Base-by-base conservation (phyloP, 257 asterid genomes). In the Solanum pimpinellifolium region DNA sequence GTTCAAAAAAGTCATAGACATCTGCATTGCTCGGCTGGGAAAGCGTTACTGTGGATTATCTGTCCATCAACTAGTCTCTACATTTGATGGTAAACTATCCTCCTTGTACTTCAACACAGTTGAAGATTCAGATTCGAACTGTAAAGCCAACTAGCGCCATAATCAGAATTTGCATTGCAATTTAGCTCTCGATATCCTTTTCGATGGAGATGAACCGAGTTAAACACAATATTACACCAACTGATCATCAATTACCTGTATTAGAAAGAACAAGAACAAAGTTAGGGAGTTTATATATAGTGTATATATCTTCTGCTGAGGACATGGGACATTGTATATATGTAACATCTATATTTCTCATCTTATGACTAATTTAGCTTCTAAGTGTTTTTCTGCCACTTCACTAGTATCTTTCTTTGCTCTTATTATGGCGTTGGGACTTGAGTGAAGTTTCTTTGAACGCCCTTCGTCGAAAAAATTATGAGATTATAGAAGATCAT, bases 1-100 rank as follows among this genome's bases (percentile, higher is more conserved):
- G 99, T 96, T 96, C 93, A 93, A 91, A 92, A 94, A 96, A 88
- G 91, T 96, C 20, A 83, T 92, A 4, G 93, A 92, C 29, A 96
- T 96, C 11, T 96, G 97, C 90, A 86, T 93, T 39, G 99, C 98
- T 0, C 91, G 93, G 49, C 91, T 94, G 31, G 93, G 93, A 47
- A 88, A 92, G 90, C 90, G 89, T 49, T 96, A 96, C 27, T 96
- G 99, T 81, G 99, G 99, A 60, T 89, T 95, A 46, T 88, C 95
- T 2, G 97, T 93, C 11, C 98, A 95, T 90, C 96, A 92, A n/a
- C 68, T 96, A 52, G 91, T 89, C 23, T 96, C 99, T 25, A 96
- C 88, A 75, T 96, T 94, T 73, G 99, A 96, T 29, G 97, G 96
- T 47, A 92, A 82, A 83, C 69, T 91, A 16, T 91, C 98, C 42